Evolutionary conservation across 2,329 filamentous ascomycete genomes (phyloP).

Genomic region (Microcera coccophila): DNA sequence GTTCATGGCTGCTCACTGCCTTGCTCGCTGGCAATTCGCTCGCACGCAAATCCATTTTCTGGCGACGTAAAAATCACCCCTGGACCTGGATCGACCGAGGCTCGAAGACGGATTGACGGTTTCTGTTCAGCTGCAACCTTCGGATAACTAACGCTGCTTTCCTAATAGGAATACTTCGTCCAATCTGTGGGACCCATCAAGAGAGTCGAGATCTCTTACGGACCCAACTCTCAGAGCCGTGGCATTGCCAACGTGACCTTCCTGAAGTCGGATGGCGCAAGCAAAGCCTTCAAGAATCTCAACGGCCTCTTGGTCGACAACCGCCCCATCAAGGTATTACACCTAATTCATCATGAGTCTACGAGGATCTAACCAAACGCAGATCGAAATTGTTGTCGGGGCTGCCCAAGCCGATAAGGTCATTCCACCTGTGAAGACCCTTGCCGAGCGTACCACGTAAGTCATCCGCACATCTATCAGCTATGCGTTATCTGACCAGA

Average conservation of each 20-base stretch:
- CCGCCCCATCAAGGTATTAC: constrained; percentile 77
- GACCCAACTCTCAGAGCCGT: constrained; percentile 84
- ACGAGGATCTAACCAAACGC: constrained; percentile 21
- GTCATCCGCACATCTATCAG: constrained; percentile 27
- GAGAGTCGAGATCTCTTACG: constrained; percentile 87
- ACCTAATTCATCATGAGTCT: neutral
- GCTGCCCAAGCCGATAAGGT: constrained; percentile 67
- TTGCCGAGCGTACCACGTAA: constrained; percentile 77
- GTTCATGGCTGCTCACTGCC: constrained; percentile 26
- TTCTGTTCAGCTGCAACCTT: constrained; percentile 24
- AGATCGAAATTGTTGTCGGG: constrained; percentile 90
- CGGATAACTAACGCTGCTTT: constrained; percentile 63
- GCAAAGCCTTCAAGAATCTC: constrained; percentile 75
- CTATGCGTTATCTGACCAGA: constrained; percentile 10
- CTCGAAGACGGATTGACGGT: constrained; percentile 30
- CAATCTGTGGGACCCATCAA: constrained; percentile 87
- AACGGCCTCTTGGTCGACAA: constrained; percentile 90
- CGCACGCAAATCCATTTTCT: constrained; percentile 16
- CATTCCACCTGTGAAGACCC: constrained; percentile 61
- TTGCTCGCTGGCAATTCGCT: constrained; percentile 26
- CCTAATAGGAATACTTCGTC: constrained; percentile 89
- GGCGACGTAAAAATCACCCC: constrained; percentile 23
- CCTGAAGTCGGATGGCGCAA: constrained; percentile 72
- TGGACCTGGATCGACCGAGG: constrained; percentile 31
- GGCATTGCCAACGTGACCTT: constrained; percentile 91